These are phyloP conservation scores for Candida maltosa DNA, from an alignment of 805 yeast genomes.

Conservation along the genomic window DNA sequence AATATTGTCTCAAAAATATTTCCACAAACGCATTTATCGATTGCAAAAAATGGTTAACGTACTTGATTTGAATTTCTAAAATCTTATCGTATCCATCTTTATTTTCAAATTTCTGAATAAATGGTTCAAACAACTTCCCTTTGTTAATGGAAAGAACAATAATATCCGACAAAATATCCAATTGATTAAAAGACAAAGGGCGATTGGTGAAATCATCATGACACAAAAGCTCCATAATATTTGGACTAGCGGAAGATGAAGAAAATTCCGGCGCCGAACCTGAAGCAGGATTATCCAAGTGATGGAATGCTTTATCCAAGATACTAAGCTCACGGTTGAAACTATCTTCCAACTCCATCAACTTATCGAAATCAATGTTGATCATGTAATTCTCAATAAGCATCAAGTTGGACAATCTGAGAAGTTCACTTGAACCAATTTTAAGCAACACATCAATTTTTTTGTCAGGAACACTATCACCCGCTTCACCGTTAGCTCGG, in stretches of 20 bases:
- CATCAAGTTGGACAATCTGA: conserved; percentile 46
- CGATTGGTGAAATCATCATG: conserved; percentile 17
- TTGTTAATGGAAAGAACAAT: conserved; percentile 47
- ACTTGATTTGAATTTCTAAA: conserved; percentile 34
- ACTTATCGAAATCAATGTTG: conserved; percentile 39
- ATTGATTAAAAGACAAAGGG: conserved; percentile 20
- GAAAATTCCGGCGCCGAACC: conserved; percentile 10
- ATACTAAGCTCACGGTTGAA: conserved; percentile 41
- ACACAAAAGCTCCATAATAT: conserved; percentile 2
- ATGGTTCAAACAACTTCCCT: conserved; percentile 52
- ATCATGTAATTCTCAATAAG: conserved; percentile 50
- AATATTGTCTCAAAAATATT: conserved; percentile 18
- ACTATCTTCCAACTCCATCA: conserved; percentile 35
- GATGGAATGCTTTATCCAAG: conserved; percentile 15
- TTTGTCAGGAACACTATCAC: conserved; percentile 10
- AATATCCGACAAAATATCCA: conserved; percentile 43
- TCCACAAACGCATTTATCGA: conserved; percentile 31
- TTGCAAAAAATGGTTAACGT: conserved; percentile 35
- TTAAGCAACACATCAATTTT: conserved; percentile 34
- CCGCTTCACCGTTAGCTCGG: conserved; percentile 1
- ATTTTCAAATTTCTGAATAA: conserved; percentile 32
- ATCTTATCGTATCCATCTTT: conserved; percentile 26
- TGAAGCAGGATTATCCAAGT: conserved; percentile 4
- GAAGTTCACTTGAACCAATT: conserved; percentile 48
- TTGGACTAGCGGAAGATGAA: neutral